Evolutionary conservation across 345 rosid genomes (phyloP).

Genomic region (Reutealis trisperma): DNA sequence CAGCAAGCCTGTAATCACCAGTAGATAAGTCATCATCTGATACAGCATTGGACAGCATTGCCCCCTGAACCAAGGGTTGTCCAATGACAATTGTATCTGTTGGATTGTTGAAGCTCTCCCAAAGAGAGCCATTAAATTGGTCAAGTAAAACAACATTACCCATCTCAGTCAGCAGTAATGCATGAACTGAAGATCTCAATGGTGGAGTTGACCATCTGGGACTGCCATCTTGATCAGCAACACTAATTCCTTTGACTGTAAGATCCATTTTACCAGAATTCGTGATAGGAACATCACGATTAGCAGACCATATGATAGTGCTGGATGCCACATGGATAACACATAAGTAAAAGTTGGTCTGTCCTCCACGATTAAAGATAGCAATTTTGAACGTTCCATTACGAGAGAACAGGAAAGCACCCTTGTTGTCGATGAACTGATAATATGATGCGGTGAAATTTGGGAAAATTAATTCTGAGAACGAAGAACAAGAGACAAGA

Average conservation of each 20-base stretch:
- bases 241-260: conserved; percentile 52
- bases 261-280: conserved; percentile 60
- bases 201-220: conserved; percentile 69
- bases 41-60: conserved; percentile 48
- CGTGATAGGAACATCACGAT: conserved; percentile 66
- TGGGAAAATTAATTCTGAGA: conserved; percentile 53
- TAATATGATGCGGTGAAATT: conserved; percentile 66
- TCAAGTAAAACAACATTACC: conserved; percentile 78
- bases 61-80: conserved; percentile 49
- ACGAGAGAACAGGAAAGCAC: conserved; percentile 67
- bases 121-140: conserved; percentile 54
- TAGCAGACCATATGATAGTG: conserved; percentile 79
- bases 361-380: conserved; percentile 51
- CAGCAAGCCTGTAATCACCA: conserved; percentile 59
- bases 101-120: conserved; percentile 81
- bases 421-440: conserved; percentile 45
- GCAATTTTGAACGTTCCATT: conserved; percentile 63
- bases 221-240: conserved; percentile 47
- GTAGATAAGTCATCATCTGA: conserved; percentile 46
- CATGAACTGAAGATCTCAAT: conserved; percentile 48
- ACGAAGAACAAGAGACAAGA: conserved; percentile 41
- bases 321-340: conserved; percentile 61
- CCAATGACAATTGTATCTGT: conserved; percentile 76
- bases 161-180: conserved; percentile 55
- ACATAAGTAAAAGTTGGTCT: conserved; percentile 59